Evolutionary conservation across 106 monocot genomes (phyloP), one percentile per base, ranked within the genome.

Genomic region (Dioscorea alata): DNA sequence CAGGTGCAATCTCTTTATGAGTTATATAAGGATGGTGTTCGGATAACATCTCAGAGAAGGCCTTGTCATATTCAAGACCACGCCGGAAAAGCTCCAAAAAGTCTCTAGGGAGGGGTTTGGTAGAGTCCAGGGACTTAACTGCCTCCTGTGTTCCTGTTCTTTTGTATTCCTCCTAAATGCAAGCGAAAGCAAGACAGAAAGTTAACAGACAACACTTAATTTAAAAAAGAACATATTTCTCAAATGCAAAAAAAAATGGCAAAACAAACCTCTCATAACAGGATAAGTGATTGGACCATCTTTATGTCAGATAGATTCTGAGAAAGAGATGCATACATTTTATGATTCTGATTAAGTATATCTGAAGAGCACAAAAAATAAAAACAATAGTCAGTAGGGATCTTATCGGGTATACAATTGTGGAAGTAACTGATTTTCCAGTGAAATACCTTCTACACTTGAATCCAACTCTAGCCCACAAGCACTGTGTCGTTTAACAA

Each of bases 261-360:
- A 25, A 34, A 76, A 81, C 76, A 52, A 0, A 92, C 96, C 86
- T 92, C 92, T 92, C 96, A 97, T 73, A 97, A 92, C 64, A 86
- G 82, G 58, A 97, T 23, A 21, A 97, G 89, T 42, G 96, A 97
- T 67, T 89, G 92, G 81, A 97, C 96, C 92, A 97, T 89, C 80
- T 85, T 97, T 49, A 73, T 63, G 20, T 83, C 89, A 1, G 82
- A 66, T 17, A 71, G 68, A 74, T 82, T 72, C 73, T 97, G 92
- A 72, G 96, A 97, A 74, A 97, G 76, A 69, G 96, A 87, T 14
- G 89, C 79, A 52, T 89, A 87, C 60, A 85, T 79, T 78, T 87
- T 97, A 72, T 65, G 68, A 67, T 75, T 89, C 76, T 97, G 78
- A 54, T 97, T 97, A 35, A 87, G 70, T 49, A 92, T 97, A 69